Evolutionary conservation across 305 asterid species (phyloP), one percentile per base, ranked within the genome.

Genomic region (Rubia peregrina): DNA sequence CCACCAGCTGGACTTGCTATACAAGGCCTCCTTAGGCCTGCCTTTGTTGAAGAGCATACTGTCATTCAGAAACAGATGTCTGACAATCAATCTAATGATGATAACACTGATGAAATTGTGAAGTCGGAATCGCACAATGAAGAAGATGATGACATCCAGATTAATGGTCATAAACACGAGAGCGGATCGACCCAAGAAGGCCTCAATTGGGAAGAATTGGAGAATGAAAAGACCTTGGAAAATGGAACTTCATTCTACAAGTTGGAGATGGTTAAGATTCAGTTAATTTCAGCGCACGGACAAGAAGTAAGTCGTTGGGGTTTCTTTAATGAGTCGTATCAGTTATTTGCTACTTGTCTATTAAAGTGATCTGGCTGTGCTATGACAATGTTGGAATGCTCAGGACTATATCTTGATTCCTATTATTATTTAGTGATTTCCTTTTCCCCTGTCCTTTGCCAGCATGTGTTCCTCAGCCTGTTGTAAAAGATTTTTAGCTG

Each of bases 11-110:
- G 98, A 70, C 90, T 94, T 76, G 91, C 92, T 33, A 86, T 94
- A 73, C 96, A 91, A 76, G 98, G 98, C 77, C 81, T 94, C 80
- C 75, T 94, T 73, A 91, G 97, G 78, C 95, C 97, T 74, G 93
- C 98, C 53, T 87, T 88, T 79, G 77, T 89, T 49, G 98, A 94
- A 85, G 98, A 94, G 74, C 96, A 86, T 71, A 73, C 89, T 16
- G 87, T 87, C 78, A 81, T 89, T 67, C 92, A 88, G 72, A 91
- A 83, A 80, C 94, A 91, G 78, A 72, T 82, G 61, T 78, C 92
- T 59, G 89, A 76, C 72, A 78, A 83, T 69, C 87, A 76, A 44
- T 80, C 78, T 44, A 75, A 73, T 72, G 80, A 80, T 69, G 59
- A 65, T 30, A 85, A 77, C 75, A 75, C 80, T 59, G 75, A 70